These are phyloP conservation scores for Trichoderma endophyticum DNA, from an alignment of 2,329 filamentous ascomycete genomes.

Conservation along the genomic window DNA sequence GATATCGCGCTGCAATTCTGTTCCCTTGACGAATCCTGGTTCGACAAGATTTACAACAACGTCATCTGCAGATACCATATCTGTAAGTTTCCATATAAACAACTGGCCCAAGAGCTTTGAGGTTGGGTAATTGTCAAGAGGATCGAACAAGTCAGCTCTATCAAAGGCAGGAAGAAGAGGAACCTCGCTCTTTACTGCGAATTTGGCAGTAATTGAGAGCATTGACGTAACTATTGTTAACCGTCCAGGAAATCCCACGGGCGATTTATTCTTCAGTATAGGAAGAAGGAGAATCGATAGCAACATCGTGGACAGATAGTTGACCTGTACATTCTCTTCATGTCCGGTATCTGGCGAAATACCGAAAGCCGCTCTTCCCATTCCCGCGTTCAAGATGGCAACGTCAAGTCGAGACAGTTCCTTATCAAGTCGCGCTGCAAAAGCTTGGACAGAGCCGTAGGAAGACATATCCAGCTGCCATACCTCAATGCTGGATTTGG, in stretches of 20 bases:
- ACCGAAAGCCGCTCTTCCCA: not conserved
- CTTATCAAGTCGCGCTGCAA: not conserved
- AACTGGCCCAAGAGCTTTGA: not conserved
- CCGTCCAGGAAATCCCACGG: not conserved
- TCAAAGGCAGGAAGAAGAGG: not conserved
- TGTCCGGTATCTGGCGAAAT: not conserved
- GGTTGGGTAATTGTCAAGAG: not conserved
- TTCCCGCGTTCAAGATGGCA: not conserved
- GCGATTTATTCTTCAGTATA: not conserved
- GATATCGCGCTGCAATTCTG: not conserved
- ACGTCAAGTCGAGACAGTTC: not conserved
- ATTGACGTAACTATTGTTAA: not conserved
- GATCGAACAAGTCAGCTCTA: not conserved
- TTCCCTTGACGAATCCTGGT: not conserved
- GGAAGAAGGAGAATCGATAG: not conserved
- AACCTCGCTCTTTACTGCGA: not conserved
- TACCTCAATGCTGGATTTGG: not conserved
- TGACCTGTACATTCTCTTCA: not conserved
- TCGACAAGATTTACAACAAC: not conserved
- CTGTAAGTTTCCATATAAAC: not conserved
- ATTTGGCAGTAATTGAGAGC: not conserved
- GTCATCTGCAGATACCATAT: not conserved
- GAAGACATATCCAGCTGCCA: not conserved
- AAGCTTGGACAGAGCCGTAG: not conserved
- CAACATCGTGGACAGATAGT: not conserved